Base-by-base conservation (phyloP, 257 asterid species). In the Plantago elongata region DNA sequence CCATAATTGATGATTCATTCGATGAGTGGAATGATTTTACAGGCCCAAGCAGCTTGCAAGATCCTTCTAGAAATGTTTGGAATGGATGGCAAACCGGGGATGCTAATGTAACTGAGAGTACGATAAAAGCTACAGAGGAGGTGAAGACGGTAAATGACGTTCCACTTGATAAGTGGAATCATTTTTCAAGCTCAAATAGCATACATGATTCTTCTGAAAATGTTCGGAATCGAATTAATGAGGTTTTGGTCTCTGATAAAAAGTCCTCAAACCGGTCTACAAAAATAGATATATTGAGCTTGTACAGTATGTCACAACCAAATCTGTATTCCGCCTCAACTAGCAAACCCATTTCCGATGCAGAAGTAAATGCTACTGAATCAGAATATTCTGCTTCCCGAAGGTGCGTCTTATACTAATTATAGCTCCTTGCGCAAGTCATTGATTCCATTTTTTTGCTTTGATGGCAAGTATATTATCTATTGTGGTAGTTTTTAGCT, bases 171-270 rank as follows among this genome's bases (percentile, higher is more conserved):
- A 37, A 54, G n/a, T 29, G 59, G 59, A 54, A 54, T 54, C 27
- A 80, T 65, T 81, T 89, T 75, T 69, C 84, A 9, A 74, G 81
- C 79, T 77, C 87, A 43, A 62, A 77, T 57, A 69, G 69, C 67
- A 56, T 56, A 50, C 79, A 81, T 52, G 77, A 57, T 73, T 77
- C 83, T 66, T 69, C 78, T 38, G 58, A 66, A 48, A 74, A 51
- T 75, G 71, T 62, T 47, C 63, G 70, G 77, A 57, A 49, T 50
- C 66, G 71, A 65, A 73, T 27, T 69, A 70, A 65, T 62, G 48
- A 54, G 16, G 76, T 51, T 68, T 60, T 67, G 22, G 69, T 58
- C 43, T 48, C 80, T 67, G 70, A 59, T n/a, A 80, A 38, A 54
- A 66, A 75, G 69, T 63, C 77, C 30, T 62, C 75, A 42, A 83